Evolutionary conservation across 495 filamentous ascomycete species (phyloP).

Genomic region (Tuber calosporum): DNA sequence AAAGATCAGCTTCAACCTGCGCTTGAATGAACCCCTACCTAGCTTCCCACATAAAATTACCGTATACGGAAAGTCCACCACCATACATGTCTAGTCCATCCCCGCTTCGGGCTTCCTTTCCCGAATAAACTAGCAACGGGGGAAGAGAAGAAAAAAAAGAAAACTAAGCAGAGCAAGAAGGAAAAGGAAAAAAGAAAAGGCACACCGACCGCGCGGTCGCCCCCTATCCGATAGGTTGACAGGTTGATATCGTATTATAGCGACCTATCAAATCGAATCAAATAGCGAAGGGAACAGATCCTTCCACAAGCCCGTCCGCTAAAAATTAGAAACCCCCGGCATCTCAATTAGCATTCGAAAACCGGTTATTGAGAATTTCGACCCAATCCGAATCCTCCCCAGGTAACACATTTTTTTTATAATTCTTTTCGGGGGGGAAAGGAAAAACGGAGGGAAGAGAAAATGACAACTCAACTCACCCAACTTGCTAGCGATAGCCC

Average conservation of each 20-base stretch:
- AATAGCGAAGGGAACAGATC: slow-evolving; percentile 26
- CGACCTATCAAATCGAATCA: slow-evolving; percentile 10
- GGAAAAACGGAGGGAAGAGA: background rate
- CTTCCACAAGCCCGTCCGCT: slow-evolving; percentile 33
- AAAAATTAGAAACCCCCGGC: slow-evolving; percentile 15
- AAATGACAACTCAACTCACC: slow-evolving; percentile 57
- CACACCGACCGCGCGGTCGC: background rate
- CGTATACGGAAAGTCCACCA: slow-evolving; percentile 2
- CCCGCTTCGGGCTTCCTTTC: slow-evolving; percentile 1
- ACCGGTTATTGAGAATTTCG: slow-evolving; percentile 13
- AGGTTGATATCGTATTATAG: background rate
- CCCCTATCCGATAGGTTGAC: background rate
- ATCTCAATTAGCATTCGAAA: slow-evolving; percentile 10
- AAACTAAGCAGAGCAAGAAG: background rate
- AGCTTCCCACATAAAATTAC: background rate
- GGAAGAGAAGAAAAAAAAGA: background rate
- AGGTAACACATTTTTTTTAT: background rate
- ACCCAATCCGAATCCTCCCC: background rate
- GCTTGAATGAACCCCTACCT: background rate
- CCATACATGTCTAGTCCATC: background rate
- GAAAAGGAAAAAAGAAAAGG: background rate
- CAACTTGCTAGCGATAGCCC: slow-evolving; percentile 68
- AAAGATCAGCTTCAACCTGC: background rate
- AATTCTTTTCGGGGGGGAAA: background rate
- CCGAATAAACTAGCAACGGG: background rate